These are phyloP conservation scores for Kodamaea neixiangensis DNA, from an alignment of 805 yeast genomes.

Conservation along the genomic window DNA sequence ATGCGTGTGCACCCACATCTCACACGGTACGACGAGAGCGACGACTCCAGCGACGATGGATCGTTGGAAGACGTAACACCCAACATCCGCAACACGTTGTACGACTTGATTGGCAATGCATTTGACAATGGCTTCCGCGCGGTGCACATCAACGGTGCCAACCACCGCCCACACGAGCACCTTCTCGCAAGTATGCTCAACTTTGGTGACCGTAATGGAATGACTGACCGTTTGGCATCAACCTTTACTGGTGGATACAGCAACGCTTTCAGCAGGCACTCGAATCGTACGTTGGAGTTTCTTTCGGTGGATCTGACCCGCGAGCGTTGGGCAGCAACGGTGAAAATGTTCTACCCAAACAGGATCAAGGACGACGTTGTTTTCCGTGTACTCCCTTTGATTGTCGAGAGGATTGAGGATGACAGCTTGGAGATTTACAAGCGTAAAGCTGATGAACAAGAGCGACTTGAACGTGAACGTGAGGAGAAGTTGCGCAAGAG, in stretches of 20 bases:
- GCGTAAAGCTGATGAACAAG: conserved; percentile 31
- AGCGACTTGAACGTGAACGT: conserved; percentile 23
- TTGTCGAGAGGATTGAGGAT: conserved; percentile 50
- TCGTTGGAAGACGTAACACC: not conserved
- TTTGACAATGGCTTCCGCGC: conserved; percentile 20
- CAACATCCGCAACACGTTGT: not conserved
- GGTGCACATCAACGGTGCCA: conserved; percentile 20
- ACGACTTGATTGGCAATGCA: conserved; percentile 9
- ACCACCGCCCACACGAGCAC: conserved; percentile 10
- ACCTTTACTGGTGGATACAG: not conserved
- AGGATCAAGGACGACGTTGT: conserved; percentile 29
- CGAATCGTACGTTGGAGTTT: conserved; percentile 10
- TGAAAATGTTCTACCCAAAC: conserved; percentile 49
- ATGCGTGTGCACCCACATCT: conserved; percentile 1
- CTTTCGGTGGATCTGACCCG: conserved; percentile 49
- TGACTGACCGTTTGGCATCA: conserved; percentile 7
- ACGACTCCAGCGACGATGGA: not conserved
- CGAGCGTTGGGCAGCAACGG: conserved; percentile 69
- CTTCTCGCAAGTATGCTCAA: conserved; percentile 14
- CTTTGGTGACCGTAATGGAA: conserved; percentile 15
- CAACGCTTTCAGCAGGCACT: not conserved
- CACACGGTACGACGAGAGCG: not conserved
- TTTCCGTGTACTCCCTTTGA: conserved; percentile 26
- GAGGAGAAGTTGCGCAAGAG: conserved; percentile 32
- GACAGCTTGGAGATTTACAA: conserved; percentile 46